Conservation (phyloP, 164 flowering plant genomes). For the Saururus chinensis region DNA sequence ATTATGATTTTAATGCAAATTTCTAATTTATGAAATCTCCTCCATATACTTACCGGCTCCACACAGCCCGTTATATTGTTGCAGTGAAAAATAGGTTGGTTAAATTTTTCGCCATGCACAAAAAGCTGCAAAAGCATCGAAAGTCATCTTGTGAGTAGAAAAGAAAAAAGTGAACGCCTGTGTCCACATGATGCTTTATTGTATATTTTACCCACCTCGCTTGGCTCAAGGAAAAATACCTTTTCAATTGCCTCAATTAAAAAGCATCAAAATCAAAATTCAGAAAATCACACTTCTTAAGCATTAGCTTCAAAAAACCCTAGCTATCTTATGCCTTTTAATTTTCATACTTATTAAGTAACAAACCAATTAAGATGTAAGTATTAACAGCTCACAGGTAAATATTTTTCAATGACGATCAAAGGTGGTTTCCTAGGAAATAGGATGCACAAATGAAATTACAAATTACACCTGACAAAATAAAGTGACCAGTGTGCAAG, state of each 20-base stretch:
- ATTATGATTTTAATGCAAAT: background rate
- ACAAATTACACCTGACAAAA: background rate
- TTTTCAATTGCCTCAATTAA: no score
- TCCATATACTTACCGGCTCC: constrained; percentile 70
- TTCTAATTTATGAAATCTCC: background rate
- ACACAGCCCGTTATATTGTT: constrained; percentile 94
- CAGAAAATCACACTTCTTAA: no score
- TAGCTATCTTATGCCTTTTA: no score
- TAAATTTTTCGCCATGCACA: constrained; percentile 71
- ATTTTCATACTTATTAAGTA: no score
- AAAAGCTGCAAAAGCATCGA: constrained; percentile 42
- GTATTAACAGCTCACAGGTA: no score
- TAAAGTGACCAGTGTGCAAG: background rate
- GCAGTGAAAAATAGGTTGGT: constrained; percentile 91
- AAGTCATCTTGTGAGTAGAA: background rate
- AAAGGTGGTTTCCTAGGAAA: background rate
- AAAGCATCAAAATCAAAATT: no score
- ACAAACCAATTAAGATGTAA: no score
- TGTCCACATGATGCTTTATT: no score
- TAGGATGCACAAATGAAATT: background rate
- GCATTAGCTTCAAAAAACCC: no score
- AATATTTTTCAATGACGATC: no score
- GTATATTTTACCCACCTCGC: no score
- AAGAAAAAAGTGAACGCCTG: background rate
- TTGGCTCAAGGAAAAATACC: no score